Percentiles rank a stretch among this genome's conserved stretches.
These are phyloP conservation scores for Lyophyllum atratum DNA, from an alignment of 768 basidiomycete genomes.

Conservation along the genomic window DNA sequence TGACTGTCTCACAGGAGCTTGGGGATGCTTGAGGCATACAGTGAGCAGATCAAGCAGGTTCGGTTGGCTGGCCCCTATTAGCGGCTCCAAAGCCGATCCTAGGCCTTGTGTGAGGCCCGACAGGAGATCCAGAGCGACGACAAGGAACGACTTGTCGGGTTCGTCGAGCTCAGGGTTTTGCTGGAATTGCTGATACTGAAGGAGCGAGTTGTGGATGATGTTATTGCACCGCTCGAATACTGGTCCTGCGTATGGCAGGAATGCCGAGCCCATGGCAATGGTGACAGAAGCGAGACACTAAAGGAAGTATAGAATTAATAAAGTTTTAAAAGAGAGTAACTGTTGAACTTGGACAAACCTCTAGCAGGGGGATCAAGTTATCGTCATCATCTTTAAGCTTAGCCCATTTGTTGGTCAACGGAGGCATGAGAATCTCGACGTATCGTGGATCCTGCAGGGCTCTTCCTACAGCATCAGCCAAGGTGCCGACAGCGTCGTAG, in stretches of 20 bases:
- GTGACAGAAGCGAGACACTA: constrained; percentile 98
- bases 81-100: constrained; percentile 70
- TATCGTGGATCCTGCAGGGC: constrained; percentile 84
- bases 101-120: constrained; percentile 96
- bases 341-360: constrained; percentile 54
- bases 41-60: constrained; percentile 81
- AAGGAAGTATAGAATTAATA: neutral
- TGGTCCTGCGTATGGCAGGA: constrained; percentile 84
- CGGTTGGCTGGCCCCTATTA: constrained; percentile 72
- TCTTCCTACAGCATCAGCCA: constrained; percentile 93
- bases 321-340: neutral
- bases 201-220: constrained; percentile 80
- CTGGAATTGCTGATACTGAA: constrained; percentile 86
- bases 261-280: constrained; percentile 90
- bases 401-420: constrained; percentile 88
- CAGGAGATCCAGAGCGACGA: constrained; percentile 95
- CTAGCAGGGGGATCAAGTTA: constrained; percentile 91
- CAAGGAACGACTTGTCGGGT: constrained; percentile 96
- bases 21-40: constrained; percentile 92
- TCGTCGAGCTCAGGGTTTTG: constrained; percentile 91
- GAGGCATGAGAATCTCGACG: constrained; percentile 96
- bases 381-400: constrained; percentile 89
- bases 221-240: constrained; percentile 90
- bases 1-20: constrained; percentile 93
- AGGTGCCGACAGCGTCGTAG: constrained; percentile 97